phyloP scores from a whole-genome alignment of 1,284 basidiomycete species.

The Sphagnurus paluster region DNA sequence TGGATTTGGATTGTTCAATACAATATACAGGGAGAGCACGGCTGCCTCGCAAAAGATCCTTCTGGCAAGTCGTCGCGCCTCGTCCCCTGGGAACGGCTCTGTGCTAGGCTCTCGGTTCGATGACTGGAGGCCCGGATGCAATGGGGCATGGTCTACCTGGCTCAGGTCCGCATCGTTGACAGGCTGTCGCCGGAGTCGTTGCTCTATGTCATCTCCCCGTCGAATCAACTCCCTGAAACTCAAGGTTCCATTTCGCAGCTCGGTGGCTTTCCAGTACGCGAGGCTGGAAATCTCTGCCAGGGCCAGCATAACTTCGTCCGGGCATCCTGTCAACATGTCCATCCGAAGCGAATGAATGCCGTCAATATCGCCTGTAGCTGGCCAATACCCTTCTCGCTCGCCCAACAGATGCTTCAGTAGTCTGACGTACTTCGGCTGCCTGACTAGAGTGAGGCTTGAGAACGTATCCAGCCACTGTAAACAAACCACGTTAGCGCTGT shows the following conservation, averaged over 20 bases:
- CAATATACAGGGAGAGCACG: constrained; percentile 67
- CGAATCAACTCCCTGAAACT: constrained; percentile 71
- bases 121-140: constrained; percentile 37
- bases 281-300: constrained; percentile 73
- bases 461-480: constrained; percentile 75
- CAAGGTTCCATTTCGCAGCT: constrained; percentile 58
- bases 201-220: constrained; percentile 66
- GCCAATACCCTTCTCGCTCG: constrained; percentile 31
- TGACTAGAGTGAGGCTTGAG: constrained; percentile 59
- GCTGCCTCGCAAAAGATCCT: constrained; percentile 70
- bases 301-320: constrained; percentile 71
- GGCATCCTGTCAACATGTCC: constrained; percentile 70
- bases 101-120: constrained; percentile 27
- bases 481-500: constrained; percentile 10
- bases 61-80: constrained; percentile 48
- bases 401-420: constrained; percentile 63
- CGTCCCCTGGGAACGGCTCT: constrained; percentile 36
- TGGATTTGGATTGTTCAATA: constrained; percentile 65
- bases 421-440: constrained; percentile 63
- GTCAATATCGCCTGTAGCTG: constrained; percentile 27
- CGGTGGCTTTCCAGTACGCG: constrained; percentile 73
- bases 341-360: constrained; percentile 46
- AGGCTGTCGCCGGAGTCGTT: constrained; percentile 46
- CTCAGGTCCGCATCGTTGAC: constrained; percentile 28
- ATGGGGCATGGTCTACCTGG: constrained; percentile 31